Evolutionary conservation across 768 basidiomycete genomes (phyloP), one percentile per base, ranked within the genome.

Genomic region (Kwoniella dejecticola): DNA sequence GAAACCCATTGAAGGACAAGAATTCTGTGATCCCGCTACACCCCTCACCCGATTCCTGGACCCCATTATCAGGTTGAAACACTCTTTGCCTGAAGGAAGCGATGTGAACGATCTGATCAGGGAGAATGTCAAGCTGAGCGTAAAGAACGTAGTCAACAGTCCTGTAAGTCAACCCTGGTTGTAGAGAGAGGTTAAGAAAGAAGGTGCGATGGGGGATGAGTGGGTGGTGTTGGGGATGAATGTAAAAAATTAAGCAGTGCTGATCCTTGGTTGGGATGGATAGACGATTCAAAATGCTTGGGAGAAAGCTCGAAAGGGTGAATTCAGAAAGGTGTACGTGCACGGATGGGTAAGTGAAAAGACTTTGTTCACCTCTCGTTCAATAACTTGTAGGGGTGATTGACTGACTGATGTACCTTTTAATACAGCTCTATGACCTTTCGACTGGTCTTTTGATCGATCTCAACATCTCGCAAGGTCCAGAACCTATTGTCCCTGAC

Each of bases 11-110:
- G 44, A 45, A 11, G 60, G 55, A 31, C 60, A 44, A 23, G 26
- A 60, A 53, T 52, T 58, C 50, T 54, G 30, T 23, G 8, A 21
- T 24, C 15, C 77, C 36, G 79, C 81, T 42, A 81, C 83, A 0
- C 82, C 86, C 7, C 83, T 93, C 66, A 83, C 83, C 26, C 84
- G 85, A 52, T 93, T 89, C 89, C 81, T 92, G 46, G 81, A 82
- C 26, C 88, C 90, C 0, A 83, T 92, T 69, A 84, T 85, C 53
- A 71, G 79, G 31, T 81, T 87, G 27, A 64, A 83, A 83, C 67
- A 79, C 74, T 11, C 79, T 17, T 48, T 78, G 19, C 67, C 68
- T 24, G 66, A 60, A 23, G 72, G 48, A 2, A 61, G 70, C 15
- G 63, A 64, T 45, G 67, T 78, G 13, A 66, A 75, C 46, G 76